Conservation (phyloP, 2,329 filamentous ascomycete species). For the Saccharata proteae region DNA sequence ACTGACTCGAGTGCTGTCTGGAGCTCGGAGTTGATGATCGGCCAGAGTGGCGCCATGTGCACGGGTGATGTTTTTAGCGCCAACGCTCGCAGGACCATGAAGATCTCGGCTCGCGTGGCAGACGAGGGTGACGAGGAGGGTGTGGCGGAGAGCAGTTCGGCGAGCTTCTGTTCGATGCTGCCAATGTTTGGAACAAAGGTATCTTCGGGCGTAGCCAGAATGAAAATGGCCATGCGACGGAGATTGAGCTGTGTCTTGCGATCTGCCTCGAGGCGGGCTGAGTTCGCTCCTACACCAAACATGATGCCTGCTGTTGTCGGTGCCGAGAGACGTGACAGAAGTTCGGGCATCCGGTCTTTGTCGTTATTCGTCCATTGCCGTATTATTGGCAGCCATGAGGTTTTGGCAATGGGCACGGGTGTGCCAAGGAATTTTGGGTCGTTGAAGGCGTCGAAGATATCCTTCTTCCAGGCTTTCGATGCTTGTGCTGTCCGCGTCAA, state of each 20-base stretch:
- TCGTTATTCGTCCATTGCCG: conserved; percentile 76
- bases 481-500: conserved; percentile 55
- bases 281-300: conserved; percentile 94
- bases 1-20: conserved; percentile 68
- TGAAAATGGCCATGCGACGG: conserved; percentile 64
- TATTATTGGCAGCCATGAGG: conserved; percentile 71
- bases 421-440: conserved; percentile 76
- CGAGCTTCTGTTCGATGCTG: conserved; percentile 65
- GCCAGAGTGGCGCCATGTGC: conserved; percentile 79
- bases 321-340: conserved; percentile 64
- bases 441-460: conserved; percentile 83
- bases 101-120: conserved; percentile 75
- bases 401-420: conserved; percentile 50
- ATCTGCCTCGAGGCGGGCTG: conserved; percentile 87
- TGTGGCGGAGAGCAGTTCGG: conserved; percentile 75
- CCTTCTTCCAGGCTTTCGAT: conserved; percentile 86
- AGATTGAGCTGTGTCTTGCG: conserved; percentile 84
- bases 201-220: conserved; percentile 67
- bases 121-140: conserved; percentile 85
- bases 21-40: conserved; percentile 74
- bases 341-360: conserved; percentile 76
- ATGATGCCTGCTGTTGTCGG: conserved; percentile 92
- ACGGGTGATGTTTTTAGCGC: conserved; percentile 66
- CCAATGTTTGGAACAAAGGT: conserved; percentile 67
- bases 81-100: conserved; percentile 74